Percentiles rank a stretch among this genome's conserved stretches.
Conservation (phyloP, 352 stramenopile genomes). For the Globisporangium camurandrum region DNA sequence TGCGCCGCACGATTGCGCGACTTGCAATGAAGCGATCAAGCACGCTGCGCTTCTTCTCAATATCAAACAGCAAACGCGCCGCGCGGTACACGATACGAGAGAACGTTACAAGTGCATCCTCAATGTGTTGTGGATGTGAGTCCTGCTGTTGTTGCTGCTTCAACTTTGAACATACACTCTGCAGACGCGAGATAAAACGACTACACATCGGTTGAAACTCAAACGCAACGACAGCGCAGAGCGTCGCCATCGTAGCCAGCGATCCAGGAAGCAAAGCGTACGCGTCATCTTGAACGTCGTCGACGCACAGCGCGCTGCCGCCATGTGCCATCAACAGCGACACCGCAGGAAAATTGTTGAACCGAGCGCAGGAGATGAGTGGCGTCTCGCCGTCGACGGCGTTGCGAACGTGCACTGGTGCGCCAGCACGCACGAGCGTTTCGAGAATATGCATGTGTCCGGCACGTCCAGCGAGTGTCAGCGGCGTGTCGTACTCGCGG, state of each 20-base stretch:
- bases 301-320: not conserved
- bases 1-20: not conserved
- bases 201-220: not conserved
- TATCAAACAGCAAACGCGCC: not conserved
- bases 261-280: not conserved
- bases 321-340: not conserved
- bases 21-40: not conserved
- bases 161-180: not conserved
- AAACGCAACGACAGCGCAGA: not conserved
- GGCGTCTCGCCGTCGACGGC: not conserved
- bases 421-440: not conserved
- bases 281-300: not conserved
- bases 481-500: not conserved
- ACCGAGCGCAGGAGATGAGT: not conserved
- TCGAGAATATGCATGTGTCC: not conserved
- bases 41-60: not conserved
- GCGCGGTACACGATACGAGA: not conserved
- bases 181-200: not conserved
- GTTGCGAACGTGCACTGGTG: not conserved
- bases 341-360: not conserved
- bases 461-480: not conserved
- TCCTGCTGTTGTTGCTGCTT: not conserved
- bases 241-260: not conserved
- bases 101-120: conserved; percentile 1
- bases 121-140: not conserved